Evolutionary conservation across 2,329 filamentous ascomycete species (phyloP).

Genomic region (Sporothrix phasma): DNA sequence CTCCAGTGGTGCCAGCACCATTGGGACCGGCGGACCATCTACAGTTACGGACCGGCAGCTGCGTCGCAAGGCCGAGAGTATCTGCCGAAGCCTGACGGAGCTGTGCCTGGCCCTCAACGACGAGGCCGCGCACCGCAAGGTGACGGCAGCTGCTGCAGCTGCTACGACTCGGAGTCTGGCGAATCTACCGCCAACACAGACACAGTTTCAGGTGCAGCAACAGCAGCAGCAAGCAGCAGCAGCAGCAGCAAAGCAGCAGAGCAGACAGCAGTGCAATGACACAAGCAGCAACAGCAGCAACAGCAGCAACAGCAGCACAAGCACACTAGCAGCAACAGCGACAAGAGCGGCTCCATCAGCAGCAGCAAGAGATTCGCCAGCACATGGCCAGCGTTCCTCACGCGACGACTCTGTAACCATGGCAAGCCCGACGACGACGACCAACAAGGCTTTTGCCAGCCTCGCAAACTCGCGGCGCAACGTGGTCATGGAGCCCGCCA

Average conservation of each 20-base stretch:
- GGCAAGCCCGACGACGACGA: constrained; percentile 9
- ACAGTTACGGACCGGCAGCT: constrained; percentile 70
- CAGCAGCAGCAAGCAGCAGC: not conserved
- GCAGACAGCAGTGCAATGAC: not conserved
- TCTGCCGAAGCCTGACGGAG: constrained; percentile 88
- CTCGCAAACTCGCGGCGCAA: constrained; percentile 14
- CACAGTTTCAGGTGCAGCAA: not conserved
- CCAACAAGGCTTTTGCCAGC: constrained; percentile 13
- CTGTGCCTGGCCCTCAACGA: constrained; percentile 77
- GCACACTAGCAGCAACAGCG: not conserved
- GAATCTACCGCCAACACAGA: not conserved
- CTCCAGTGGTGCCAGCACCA: constrained; percentile 54
- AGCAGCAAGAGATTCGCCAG: not conserved
- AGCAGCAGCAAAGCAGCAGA: not conserved
- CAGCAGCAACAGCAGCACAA: not conserved
- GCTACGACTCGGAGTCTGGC: not conserved
- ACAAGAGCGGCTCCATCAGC: constrained; percentile 1
- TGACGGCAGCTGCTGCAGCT: constrained; percentile 15
- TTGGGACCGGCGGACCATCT: constrained; percentile 38
- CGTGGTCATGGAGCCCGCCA: constrained; percentile 7
- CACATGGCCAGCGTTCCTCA: constrained; percentile 11
- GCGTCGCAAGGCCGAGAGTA: constrained; percentile 79
- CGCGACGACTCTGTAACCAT: constrained; percentile 19
- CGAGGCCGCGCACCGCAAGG: constrained; percentile 33
- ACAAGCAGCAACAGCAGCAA: not conserved